phyloP scores from a whole-genome alignment of 2,329 filamentous ascomycete genomes.

The Esteya vermicola region DNA sequence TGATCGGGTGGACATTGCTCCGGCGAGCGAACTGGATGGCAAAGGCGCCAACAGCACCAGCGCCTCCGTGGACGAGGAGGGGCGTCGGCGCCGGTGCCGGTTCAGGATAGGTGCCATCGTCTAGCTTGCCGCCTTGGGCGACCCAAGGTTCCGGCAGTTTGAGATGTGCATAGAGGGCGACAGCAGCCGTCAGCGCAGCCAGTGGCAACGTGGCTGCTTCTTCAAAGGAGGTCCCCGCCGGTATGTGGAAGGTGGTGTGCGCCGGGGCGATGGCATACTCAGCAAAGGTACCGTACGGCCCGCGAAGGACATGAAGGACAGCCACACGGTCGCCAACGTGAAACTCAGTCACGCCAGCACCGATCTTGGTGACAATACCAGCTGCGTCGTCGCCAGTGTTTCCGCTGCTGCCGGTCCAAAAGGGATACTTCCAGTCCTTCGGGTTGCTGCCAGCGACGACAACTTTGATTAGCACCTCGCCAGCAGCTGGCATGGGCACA shows the following conservation, averaged over 20 bases:
- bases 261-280: slow-evolving; percentile 27
- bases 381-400: slow-evolving; percentile 43
- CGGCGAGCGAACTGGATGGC: slow-evolving; percentile 33
- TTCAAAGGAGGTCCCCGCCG: slow-evolving; percentile 20
- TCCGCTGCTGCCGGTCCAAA: background rate
- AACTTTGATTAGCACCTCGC: slow-evolving; percentile 9
- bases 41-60: slow-evolving; percentile 35
- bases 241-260: slow-evolving; percentile 27
- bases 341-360: slow-evolving; percentile 41
- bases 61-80: slow-evolving; percentile 28
- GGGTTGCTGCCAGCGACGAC: slow-evolving; percentile 28
- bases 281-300: slow-evolving; percentile 21
- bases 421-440: slow-evolving; percentile 29
- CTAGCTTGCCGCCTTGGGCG: no score
- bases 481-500: slow-evolving; percentile 21
- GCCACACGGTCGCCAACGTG: slow-evolving; percentile 41
- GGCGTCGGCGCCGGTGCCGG: slow-evolving; percentile 13
- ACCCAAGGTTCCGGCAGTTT: slow-evolving; percentile 25
- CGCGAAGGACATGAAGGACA: slow-evolving; percentile 30
- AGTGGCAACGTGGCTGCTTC: slow-evolving; percentile 28
- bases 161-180: slow-evolving; percentile 22
- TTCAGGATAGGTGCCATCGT: no score
- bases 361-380: slow-evolving; percentile 38
- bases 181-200: slow-evolving; percentile 26
- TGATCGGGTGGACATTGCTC: slow-evolving; percentile 38